Evolutionary conservation across 352 stramenopile genomes (phyloP).

Genomic region (Bremia lactucae): DNA sequence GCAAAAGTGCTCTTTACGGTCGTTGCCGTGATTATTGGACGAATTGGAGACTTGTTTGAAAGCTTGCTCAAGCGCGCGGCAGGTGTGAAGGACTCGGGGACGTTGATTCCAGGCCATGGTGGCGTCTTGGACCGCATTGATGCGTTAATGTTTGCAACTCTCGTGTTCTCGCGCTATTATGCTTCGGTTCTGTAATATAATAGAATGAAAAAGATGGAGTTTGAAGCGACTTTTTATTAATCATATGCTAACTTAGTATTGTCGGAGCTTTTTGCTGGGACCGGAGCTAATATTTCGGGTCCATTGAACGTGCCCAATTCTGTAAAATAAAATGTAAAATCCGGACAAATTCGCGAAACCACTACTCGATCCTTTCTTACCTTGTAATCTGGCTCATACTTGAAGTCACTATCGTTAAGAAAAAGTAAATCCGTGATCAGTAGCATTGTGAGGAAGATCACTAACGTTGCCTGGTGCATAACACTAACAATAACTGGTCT

Average conservation of each 20-base stretch:
- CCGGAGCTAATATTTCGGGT: slow-evolving; percentile 56
- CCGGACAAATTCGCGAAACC: slow-evolving; percentile 1
- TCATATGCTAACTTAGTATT: background rate
- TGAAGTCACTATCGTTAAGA: slow-evolving; percentile 60
- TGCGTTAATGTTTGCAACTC: slow-evolving; percentile 86
- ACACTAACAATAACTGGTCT: background rate
- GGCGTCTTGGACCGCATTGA: slow-evolving; percentile 92
- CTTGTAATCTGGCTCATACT: slow-evolving; percentile 82
- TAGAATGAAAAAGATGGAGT: background rate
- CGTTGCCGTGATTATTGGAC: slow-evolving; percentile 87
- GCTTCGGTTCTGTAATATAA: slow-evolving; percentile 15
- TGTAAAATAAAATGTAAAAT: slow-evolving; percentile 10
- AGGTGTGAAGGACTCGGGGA: slow-evolving; percentile 90
- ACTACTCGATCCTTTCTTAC: slow-evolving; percentile 11
- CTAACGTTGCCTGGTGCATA: slow-evolving; percentile 42
- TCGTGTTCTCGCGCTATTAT: slow-evolving; percentile 57
- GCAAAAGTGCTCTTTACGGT: slow-evolving; percentile 75
- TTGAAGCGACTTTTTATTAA: background rate
- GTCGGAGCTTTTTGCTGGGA: background rate
- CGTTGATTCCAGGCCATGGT: slow-evolving; percentile 91
- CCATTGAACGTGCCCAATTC: slow-evolving; percentile 68
- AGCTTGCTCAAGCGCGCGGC: slow-evolving; percentile 93
- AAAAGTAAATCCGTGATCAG: slow-evolving; percentile 66
- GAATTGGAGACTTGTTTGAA: slow-evolving; percentile 91
- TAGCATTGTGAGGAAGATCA: slow-evolving; percentile 67